Conservation (phyloP, 371 early-diverging fungal species). For the Syncephalastrum racemosum region DNA sequence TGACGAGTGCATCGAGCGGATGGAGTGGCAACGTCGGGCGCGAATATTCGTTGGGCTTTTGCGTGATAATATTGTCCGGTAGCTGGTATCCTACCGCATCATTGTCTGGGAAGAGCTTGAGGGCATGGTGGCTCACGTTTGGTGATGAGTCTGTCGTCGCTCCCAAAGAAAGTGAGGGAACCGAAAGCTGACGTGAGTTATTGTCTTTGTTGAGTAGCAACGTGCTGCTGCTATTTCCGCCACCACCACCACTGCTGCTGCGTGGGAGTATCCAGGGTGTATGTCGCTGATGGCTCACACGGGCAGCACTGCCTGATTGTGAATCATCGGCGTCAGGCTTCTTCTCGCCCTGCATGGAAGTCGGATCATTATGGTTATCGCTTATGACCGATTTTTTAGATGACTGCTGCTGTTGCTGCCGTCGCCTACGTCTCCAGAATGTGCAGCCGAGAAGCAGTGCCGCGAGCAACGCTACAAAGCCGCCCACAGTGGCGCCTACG, state of each 20-base stretch:
- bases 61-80: slow-evolving; percentile 36
- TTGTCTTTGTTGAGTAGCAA: background rate
- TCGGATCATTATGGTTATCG: too few species aligned
- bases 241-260: background rate
- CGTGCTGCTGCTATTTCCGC: background rate
- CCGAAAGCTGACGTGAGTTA: background rate
- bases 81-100: slow-evolving; percentile 23
- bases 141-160: background rate
- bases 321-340: too few species aligned
- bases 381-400: too few species aligned
- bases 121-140: too few species aligned
- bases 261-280: too few species aligned
- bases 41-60: slow-evolving; percentile 48
- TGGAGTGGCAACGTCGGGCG: background rate
- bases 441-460: slow-evolving; percentile 4
- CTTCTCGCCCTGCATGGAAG: too few species aligned
- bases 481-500: slow-evolving; percentile 27
- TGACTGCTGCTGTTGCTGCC: slow-evolving; percentile 1
- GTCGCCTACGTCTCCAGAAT: slow-evolving; percentile 11
- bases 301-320: too few species aligned
- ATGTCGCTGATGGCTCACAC: too few species aligned
- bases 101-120: background rate
- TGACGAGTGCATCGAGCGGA: too few species aligned
- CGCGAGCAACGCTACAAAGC: slow-evolving; percentile 14
- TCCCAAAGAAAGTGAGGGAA: background rate